These are phyloP conservation scores for Annona squamosa DNA, from an alignment of 164 flowering plant genomes.

Conservation along the genomic window DNA sequence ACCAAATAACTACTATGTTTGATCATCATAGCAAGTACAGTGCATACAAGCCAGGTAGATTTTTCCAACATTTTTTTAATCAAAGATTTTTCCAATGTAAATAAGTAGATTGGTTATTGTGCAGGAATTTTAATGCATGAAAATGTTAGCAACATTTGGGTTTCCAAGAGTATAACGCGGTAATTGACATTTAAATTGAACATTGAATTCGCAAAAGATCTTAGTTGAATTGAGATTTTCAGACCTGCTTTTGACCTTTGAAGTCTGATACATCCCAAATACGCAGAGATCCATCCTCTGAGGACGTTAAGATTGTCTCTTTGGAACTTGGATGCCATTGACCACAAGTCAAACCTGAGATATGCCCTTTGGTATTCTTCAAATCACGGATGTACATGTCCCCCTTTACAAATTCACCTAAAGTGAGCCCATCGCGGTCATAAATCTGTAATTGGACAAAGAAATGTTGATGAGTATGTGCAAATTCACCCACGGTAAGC, in stretches of 20 bases:
- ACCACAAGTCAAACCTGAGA: constrained; percentile 91
- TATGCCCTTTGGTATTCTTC: constrained; percentile 96
- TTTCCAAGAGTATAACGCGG: background rate
- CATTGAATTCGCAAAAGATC: background rate
- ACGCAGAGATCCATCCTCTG: constrained; percentile 95
- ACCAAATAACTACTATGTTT: too few species aligned
- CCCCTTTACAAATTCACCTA: constrained; percentile 91
- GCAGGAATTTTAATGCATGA: too few species aligned
- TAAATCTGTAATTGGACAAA: constrained; percentile 50
- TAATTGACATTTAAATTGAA: background rate
- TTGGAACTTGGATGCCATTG: constrained; percentile 89
- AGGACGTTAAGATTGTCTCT: constrained; percentile 90
- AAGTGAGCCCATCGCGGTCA: constrained; percentile 94
- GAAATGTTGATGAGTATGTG: background rate
- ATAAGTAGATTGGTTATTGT: too few species aligned
- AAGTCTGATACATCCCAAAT: constrained; percentile 99
- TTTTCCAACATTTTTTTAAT: too few species aligned
- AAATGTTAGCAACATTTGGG: too few species aligned
- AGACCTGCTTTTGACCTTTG: constrained; percentile 89
- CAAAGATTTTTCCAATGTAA: too few species aligned
- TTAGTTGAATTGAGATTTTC: background rate
- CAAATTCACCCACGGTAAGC: background rate
- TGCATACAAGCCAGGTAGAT: too few species aligned
- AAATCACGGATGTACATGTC: constrained; percentile 98
- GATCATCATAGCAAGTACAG: too few species aligned